Percentiles rank a stretch among this genome's conserved stretches.
These are phyloP conservation scores for Lentithecium fluviatile DNA, from an alignment of 495 filamentous ascomycete genomes.

Conservation along the genomic window DNA sequence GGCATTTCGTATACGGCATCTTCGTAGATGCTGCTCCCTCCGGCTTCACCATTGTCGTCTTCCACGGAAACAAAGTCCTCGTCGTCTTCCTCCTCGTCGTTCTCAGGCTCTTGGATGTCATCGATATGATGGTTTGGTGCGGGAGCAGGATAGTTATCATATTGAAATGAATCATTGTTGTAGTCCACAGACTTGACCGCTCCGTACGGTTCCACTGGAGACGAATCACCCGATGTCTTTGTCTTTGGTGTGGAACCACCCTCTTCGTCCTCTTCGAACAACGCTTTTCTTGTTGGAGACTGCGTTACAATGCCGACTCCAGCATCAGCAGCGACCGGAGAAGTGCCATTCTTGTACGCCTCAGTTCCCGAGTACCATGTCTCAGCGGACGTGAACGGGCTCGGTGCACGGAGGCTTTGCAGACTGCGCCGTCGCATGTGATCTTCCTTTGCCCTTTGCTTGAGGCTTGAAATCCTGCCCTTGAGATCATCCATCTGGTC, in stretches of 20 bases:
- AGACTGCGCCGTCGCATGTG: slow-evolving; percentile 78
- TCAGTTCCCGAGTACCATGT: slow-evolving; percentile 58
- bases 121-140: background rate
- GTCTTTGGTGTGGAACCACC: slow-evolving; percentile 20
- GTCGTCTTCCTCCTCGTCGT: slow-evolving; percentile 13
- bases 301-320: slow-evolving; percentile 31
- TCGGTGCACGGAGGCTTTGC: slow-evolving; percentile 79
- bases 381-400: slow-evolving; percentile 78
- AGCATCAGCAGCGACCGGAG: slow-evolving; percentile 29
- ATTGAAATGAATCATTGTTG: no score
- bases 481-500: slow-evolving; percentile 93
- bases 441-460: slow-evolving; percentile 80
- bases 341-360: slow-evolving; percentile 28
- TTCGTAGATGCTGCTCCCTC: slow-evolving; percentile 57
- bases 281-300: slow-evolving; percentile 49
- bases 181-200: no score
- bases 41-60: slow-evolving; percentile 45
- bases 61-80: slow-evolving; percentile 27
- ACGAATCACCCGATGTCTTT: background rate
- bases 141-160: no score
- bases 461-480: slow-evolving; percentile 81
- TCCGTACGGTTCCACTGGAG: background rate
- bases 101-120: background rate
- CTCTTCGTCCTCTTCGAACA: slow-evolving; percentile 37
- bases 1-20: slow-evolving; percentile 59